Evolutionary conservation across 2,329 filamentous ascomycete species (phyloP).

Genomic region (Clonostachys chloroleuca): DNA sequence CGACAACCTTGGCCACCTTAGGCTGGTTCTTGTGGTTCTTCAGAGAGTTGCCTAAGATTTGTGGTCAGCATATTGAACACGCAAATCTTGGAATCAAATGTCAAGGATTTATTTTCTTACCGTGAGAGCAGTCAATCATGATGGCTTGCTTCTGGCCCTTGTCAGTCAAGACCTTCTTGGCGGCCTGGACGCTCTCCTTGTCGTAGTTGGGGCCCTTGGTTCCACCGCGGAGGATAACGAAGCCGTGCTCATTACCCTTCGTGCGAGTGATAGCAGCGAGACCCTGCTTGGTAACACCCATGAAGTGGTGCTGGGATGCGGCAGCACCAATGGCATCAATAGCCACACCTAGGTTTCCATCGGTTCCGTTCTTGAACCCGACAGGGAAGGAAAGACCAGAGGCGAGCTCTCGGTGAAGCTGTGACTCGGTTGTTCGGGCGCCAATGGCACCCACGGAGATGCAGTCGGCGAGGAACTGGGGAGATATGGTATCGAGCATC

Average conservation of each 20-base stretch:
- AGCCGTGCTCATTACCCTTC: conserved; percentile 91
- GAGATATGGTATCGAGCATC: conserved; percentile 98
- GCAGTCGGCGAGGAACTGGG: conserved; percentile 94
- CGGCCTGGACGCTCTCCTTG: conserved; percentile 72
- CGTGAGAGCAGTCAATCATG: conserved; percentile 99
- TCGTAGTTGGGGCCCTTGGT: conserved; percentile 93
- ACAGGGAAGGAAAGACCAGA: conserved; percentile 95
- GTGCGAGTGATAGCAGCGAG: conserved; percentile 93
- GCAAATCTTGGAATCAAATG: not conserved
- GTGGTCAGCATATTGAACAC: not conserved
- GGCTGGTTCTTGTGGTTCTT: conserved; percentile 98
- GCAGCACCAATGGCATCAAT: conserved; percentile 94
- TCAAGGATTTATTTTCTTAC: conserved; percentile 36
- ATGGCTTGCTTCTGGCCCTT: conserved; percentile 85
- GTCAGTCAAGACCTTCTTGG: conserved; percentile 72
- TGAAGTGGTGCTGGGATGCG: conserved; percentile 88
- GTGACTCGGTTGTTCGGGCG: conserved; percentile 92
- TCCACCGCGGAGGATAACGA: conserved; percentile 91
- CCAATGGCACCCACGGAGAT: conserved; percentile 95
- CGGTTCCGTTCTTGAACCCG: conserved; percentile 99
- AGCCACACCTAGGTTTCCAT: conserved; percentile 84
- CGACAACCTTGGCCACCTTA: conserved; percentile 77
- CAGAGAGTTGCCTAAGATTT: conserved; percentile 76
- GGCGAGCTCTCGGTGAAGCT: conserved; percentile 92
- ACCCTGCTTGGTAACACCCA: conserved; percentile 97